These are phyloP conservation scores for Ustilago hordei DNA, from an alignment of 1,284 basidiomycete genomes.

Conservation along the genomic window DNA sequence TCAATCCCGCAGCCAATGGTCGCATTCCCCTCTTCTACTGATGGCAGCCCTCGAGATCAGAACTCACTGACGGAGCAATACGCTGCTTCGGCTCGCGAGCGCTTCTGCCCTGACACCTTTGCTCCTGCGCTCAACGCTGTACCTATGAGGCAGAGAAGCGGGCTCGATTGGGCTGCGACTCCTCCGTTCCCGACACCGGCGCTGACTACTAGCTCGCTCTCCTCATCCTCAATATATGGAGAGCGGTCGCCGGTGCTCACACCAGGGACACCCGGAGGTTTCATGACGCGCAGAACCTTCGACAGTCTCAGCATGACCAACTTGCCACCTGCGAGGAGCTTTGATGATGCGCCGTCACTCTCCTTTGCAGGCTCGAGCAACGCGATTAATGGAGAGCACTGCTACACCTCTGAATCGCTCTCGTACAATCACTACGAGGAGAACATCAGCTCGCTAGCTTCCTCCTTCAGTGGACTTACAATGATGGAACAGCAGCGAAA, in stretches of 20 bases:
- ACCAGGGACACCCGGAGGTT: background rate
- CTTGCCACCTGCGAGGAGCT: slow-evolving; percentile 10
- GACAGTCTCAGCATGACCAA: slow-evolving; percentile 22
- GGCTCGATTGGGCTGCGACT: slow-evolving; percentile 24
- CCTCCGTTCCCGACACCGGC: slow-evolving; percentile 32
- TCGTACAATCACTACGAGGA: slow-evolving; percentile 2
- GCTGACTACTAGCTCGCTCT: slow-evolving; percentile 37
- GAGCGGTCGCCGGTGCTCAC: slow-evolving; percentile 26
- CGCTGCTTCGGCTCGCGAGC: slow-evolving; percentile 11
- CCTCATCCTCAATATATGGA: slow-evolving; percentile 29
- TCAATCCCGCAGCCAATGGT: slow-evolving; percentile 21
- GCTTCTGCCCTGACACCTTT: background rate
- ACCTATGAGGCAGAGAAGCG: slow-evolving; percentile 15
- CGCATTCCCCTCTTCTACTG: slow-evolving; percentile 7
- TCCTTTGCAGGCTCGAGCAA: background rate
- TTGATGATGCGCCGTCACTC: slow-evolving; percentile 4
- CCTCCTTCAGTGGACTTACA: slow-evolving; percentile 16
- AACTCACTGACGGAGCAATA: slow-evolving; percentile 14
- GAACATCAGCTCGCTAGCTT: slow-evolving; percentile 10
- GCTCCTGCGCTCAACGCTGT: background rate
- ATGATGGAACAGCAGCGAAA: slow-evolving; percentile 12
- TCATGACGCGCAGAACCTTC: slow-evolving; percentile 8
- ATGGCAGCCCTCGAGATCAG: slow-evolving; percentile 11
- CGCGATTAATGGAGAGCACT: background rate
- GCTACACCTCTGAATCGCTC: background rate